These are phyloP conservation scores for Solanum pinnatisectum DNA, from an alignment of 257 asterid species.

Conservation along the genomic window DNA sequence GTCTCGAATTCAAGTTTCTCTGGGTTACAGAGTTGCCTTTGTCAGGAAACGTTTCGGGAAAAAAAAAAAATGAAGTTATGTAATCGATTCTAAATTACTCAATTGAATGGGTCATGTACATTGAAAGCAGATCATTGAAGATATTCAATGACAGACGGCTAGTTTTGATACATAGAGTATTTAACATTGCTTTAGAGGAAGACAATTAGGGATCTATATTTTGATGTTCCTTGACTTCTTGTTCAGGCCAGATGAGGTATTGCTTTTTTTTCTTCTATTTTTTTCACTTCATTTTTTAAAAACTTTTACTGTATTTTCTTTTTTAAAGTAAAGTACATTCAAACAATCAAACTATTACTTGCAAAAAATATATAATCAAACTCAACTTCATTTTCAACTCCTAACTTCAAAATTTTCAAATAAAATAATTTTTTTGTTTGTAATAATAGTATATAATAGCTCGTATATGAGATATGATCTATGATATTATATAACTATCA, in stretches of 20 bases:
- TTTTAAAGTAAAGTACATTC: too few species aligned
- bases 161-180: neutral
- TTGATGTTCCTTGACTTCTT: neutral
- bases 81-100: too few species aligned
- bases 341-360: too few species aligned
- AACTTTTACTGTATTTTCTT: too few species aligned
- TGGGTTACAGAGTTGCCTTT: too few species aligned
- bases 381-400: neutral
- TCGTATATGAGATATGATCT: neutral
- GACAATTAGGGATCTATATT: neutral
- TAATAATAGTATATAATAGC: neutral
- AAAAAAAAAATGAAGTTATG: neutral
- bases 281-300: neutral
- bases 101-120: neutral
- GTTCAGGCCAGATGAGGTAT: neutral
- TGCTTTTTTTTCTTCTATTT: too few species aligned
- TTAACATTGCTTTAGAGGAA: neutral
- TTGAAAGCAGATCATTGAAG: neutral
- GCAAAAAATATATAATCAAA: neutral
- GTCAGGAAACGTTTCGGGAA: fast-evolving
- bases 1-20: fast-evolving
- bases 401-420: too few species aligned
- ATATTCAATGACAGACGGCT: neutral
- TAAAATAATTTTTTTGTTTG: too few species aligned
- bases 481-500: too few species aligned